phyloP scores from a whole-genome alignment of 225 moss, liverwort and hornwort species.

The Straminergon stramineum region DNA sequence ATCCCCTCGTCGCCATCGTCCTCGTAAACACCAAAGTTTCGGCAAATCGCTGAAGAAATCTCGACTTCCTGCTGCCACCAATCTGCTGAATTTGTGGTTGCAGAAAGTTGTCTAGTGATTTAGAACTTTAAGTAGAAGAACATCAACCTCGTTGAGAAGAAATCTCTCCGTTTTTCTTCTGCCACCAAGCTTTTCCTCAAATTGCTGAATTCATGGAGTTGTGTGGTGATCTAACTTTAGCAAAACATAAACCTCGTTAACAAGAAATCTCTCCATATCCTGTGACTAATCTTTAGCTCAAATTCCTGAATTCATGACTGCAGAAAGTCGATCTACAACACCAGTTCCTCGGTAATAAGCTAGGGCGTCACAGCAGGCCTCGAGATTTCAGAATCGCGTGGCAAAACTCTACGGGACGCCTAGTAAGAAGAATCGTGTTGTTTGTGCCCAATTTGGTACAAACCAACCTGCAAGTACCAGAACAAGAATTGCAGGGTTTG shows the following conservation, averaged over 20 bases:
- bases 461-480: background rate
- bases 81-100: background rate
- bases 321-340: background rate
- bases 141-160: background rate
- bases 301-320: background rate
- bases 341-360: background rate
- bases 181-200: background rate
- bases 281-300: background rate
- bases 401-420: background rate
- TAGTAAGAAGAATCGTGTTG: background rate
- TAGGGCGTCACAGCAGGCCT: background rate
- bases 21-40: background rate
- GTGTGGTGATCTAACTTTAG: background rate
- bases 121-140: background rate
- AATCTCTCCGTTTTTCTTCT: background rate
- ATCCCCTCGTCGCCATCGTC: conserved; percentile 1
- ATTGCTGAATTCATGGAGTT: background rate
- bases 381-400: background rate
- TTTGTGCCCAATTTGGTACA: background rate
- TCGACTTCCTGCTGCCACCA: background rate
- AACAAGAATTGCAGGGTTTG: background rate
- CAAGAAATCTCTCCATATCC: background rate
- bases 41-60: background rate
- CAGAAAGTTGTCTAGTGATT: background rate
- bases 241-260: background rate